Conservation (phyloP, 2,329 filamentous ascomycete species). For the Fusarium penzigii region DNA sequence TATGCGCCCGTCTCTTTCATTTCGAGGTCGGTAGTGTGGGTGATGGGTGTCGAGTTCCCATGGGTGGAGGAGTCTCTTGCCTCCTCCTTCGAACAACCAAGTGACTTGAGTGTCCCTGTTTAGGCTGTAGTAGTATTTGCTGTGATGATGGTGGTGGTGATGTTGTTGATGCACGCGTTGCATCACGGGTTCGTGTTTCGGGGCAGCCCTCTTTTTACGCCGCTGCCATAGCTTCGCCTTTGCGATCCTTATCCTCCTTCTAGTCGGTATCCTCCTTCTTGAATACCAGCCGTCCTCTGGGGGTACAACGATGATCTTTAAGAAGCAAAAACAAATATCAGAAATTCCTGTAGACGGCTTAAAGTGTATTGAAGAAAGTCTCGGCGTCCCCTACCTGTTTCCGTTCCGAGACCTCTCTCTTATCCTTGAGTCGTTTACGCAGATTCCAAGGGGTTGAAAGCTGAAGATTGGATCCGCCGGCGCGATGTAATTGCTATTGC, state of each 20-base stretch:
- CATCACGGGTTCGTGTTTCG: background rate
- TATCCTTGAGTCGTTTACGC: slow-evolving; percentile 67
- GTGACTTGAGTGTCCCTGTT: slow-evolving; percentile 22
- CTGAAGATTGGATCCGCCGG: slow-evolving; percentile 35
- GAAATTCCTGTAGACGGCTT: slow-evolving; percentile 30
- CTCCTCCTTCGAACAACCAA: slow-evolving; percentile 26
- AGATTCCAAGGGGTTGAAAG: slow-evolving; percentile 34
- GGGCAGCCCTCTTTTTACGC: background rate
- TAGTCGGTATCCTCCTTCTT: slow-evolving; percentile 16
- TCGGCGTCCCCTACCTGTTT: slow-evolving; percentile 90
- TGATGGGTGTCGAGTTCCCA: slow-evolving; percentile 5
- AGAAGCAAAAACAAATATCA: slow-evolving; percentile 27
- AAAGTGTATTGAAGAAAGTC: slow-evolving; percentile 63
- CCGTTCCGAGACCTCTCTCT: slow-evolving; percentile 75
- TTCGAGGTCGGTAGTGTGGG: slow-evolving; percentile 1
- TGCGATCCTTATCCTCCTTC: background rate
- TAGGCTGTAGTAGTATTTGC: slow-evolving; percentile 15
- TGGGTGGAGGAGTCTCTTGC: slow-evolving; percentile 18
- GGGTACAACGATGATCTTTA: slow-evolving; percentile 21
- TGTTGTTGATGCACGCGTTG: slow-evolving; percentile 5
- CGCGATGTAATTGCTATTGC: slow-evolving; percentile 78
- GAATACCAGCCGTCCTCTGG: slow-evolving; percentile 18
- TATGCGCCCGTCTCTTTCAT: background rate
- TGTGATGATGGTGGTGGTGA: slow-evolving; percentile 15
- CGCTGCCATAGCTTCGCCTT: background rate